Evolutionary conservation across 73 alveolate species (phyloP), one percentile per base, ranked within the genome.

Genomic region (Breviolum minutum): DNA sequence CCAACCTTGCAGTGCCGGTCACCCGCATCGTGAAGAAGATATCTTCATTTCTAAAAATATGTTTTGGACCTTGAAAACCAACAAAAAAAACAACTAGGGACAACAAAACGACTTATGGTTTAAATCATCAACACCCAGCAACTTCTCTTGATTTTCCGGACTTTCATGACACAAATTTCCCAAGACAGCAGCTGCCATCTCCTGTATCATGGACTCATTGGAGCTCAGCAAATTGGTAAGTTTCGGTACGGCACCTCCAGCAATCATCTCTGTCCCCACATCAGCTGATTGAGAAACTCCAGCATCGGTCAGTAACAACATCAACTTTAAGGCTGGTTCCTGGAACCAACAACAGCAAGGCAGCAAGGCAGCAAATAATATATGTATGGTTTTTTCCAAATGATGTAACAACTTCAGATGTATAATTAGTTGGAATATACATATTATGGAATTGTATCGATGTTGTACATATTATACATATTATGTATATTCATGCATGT

Each of bases 101-200:
- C 24, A 74, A 11, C 24, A 74, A 20, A 20, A 27, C 4, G 71
- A 68, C 92, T 40, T 40, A 68, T n/a, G 92, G 0, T 0, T 40
- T 40, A 40, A 40, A 40, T 40, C 92, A 13, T 54, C 5, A 40
- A 40, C 54, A 40, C 54, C 54, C 54, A 40, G 54, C 54, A 40
- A 63, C 90, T 92, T 92, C 69, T 92, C 98, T 27, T 92, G 98
- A 92, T 92, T 92, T 29, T 73, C 91, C 16, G 98, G 98, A 54
- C 98, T 92, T 27, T 92, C 98, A 62, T 92, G 98, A 76, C 98
- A 92, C 22, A 92, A 84, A 27, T 92, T 92, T 76, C 98, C 98
- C 69, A 92, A 81, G 54, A 92, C 98, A 29, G 98, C 98, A 11
- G 98, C 98, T 0, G 98, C 86, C 98, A 92, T 92, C 30, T 92